A percentile compares a stretch with the other conserved stretches of the same genome.
Conservation (phyloP, 2,329 filamentous ascomycete species). For the Beauveria asiatica region DNA sequence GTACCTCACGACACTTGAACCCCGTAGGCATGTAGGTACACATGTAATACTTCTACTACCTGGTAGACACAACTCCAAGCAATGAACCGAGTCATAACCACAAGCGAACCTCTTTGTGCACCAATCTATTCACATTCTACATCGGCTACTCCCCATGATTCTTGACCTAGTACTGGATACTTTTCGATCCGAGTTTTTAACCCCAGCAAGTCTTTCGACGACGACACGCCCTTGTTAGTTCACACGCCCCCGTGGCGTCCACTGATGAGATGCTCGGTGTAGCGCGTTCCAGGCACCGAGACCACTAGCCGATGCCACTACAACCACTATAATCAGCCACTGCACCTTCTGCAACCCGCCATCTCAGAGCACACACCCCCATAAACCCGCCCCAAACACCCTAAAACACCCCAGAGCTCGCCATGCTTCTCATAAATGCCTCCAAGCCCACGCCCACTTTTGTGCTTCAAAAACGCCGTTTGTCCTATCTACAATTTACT, state of each 20-base stretch:
- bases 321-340: not conserved
- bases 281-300: not conserved
- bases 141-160: not conserved
- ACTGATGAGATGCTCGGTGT: not conserved
- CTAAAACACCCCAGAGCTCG: not conserved
- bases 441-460: constrained; percentile 9
- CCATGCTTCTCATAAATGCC: constrained; percentile 9
- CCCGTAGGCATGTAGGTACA: no score
- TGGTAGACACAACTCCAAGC: no score
- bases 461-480: constrained; percentile 1
- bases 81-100: no score
- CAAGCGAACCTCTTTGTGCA: no score
- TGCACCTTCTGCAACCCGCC: not conserved
- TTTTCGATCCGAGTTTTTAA: not conserved
- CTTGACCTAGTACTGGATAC: not conserved
- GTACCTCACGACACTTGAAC: no score
- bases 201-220: not conserved
- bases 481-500: constrained; percentile 2
- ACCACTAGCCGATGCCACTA: not conserved
- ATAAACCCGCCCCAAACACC: not conserved
- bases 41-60: no score
- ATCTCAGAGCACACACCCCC: not conserved
- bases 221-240: not conserved
- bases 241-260: not conserved
- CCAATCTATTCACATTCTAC: not conserved